Evolutionary conservation across 2,329 filamentous ascomycete genomes (phyloP), one percentile per base, ranked within the genome.

Genomic region (Fusarium sp.): DNA sequence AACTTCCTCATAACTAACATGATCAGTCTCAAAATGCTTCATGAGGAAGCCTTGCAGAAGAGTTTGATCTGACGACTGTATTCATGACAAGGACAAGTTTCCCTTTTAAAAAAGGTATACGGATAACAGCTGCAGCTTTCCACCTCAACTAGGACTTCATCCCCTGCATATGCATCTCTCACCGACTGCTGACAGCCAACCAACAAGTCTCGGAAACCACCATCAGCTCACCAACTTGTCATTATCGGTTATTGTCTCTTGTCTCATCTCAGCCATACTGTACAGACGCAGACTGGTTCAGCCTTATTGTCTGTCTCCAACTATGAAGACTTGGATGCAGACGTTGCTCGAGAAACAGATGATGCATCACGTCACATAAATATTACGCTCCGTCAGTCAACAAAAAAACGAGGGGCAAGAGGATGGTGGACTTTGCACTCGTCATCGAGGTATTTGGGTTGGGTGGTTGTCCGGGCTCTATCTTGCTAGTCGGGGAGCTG

Each of bases 331-430:
- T 25, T 51, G 38, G 40, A 32, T 45, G 32, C 55, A 49, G 25
- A 27, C 58, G 68, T 71, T 71, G 68, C 68, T 71, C 38, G 68
- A 71, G 68, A 43, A 71, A 71, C 68, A 52, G 27, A n/a, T 9
- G 10, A 53, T 44, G 45, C 55, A 65, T 60, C 68, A 71, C 68
- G 54, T 68, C 68, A 68, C 63, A 68, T 63, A 51, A 38, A 25
- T 25, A 40, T 66, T 52, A 20, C 30, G 32, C 32, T 34, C 54
- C 24, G 27, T 29, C 47, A 27, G 38, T 29, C 43, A 52, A 22
- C 24, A 42, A 32, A 45, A 9, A 44, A 57, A 45, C 49, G 10
- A 42, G 15, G n/a, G 44, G 53, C 9, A 9, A 45, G 24, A 42
- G 16, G 8, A 29, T 45, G 43, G 56, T 55, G 57, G 24, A 12